Evolutionary conservation across 495 filamentous ascomycete species (phyloP).

Genomic region (Immersiella caudata): DNA sequence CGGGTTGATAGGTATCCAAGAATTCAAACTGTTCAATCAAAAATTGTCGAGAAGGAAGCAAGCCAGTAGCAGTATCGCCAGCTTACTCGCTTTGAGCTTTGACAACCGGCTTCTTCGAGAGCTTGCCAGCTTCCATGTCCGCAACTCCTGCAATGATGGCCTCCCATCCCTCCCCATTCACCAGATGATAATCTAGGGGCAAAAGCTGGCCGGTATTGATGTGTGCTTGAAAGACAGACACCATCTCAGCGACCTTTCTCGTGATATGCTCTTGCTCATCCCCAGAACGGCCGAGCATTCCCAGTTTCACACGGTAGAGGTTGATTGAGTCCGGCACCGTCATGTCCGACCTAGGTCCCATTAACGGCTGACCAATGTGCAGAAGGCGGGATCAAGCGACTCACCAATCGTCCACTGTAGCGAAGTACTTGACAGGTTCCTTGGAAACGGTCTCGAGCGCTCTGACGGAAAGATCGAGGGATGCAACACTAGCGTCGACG

Average conservation of each 20-base stretch:
- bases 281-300: conserved; percentile 22
- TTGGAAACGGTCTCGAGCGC: conserved; percentile 34
- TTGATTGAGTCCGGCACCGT: conserved; percentile 20
- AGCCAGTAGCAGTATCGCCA: too few species aligned
- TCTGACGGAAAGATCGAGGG: conserved; percentile 36
- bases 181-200: conserved; percentile 29
- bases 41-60: too few species aligned
- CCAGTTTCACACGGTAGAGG: conserved; percentile 29
- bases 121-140: conserved; percentile 24
- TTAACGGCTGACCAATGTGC: too few species aligned
- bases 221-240: conserved; percentile 25
- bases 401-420: conserved; percentile 50
- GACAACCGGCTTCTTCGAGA: conserved; percentile 28
- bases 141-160: conserved; percentile 25
- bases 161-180: conserved; percentile 25
- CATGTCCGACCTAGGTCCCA: conserved; percentile 22
- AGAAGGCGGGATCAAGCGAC: not conserved
- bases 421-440: conserved; percentile 39
- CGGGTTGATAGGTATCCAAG: too few species aligned
- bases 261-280: conserved; percentile 21
- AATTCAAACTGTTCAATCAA: too few species aligned
- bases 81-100: too few species aligned
- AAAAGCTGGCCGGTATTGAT: conserved; percentile 23
- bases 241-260: conserved; percentile 5
- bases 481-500: conserved; percentile 44